Conservation (phyloP, 139 green algal genomes). For the Mesostigma viride region DNA sequence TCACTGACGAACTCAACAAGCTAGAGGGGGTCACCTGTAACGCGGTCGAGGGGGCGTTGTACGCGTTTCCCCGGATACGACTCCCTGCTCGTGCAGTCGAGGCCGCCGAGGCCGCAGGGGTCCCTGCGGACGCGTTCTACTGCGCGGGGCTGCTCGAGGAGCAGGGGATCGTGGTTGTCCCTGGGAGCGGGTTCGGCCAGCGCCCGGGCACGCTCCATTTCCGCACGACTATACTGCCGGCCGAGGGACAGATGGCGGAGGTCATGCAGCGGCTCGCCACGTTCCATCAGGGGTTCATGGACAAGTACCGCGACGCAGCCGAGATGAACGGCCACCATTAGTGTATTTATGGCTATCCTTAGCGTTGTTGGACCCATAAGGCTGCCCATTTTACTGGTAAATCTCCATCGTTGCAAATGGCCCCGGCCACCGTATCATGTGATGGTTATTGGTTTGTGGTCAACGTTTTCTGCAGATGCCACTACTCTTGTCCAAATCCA, state of each 20-base stretch:
- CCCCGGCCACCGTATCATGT: no score
- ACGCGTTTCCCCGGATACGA: slow-evolving; percentile 27
- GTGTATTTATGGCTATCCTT: no score
- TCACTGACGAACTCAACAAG: slow-evolving; percentile 50
- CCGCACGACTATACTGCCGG: slow-evolving; percentile 79
- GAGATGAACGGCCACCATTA: no score
- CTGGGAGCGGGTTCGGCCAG: slow-evolving; percentile 75
- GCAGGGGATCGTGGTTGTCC: slow-evolving; percentile 87
- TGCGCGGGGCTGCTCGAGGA: slow-evolving; percentile 67
- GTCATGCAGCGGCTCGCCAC: slow-evolving; percentile 51
- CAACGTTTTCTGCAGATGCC: no score
- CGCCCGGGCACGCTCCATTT: slow-evolving; percentile 66
- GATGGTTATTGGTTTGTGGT: no score
- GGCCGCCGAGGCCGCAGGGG: slow-evolving; percentile 47
- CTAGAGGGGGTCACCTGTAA: slow-evolving; percentile 84
- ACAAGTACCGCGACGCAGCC: slow-evolving; percentile 42
- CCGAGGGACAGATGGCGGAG: slow-evolving; percentile 45
- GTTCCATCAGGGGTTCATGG: slow-evolving; percentile 67
- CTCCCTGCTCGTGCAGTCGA: slow-evolving; percentile 52
- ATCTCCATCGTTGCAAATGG: no score
- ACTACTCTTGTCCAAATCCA: no score
- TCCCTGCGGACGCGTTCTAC: slow-evolving; percentile 81
- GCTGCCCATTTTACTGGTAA: no score
- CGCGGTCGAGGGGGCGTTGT: slow-evolving; percentile 53
- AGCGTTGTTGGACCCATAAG: no score